Conservation (phyloP, 352 stramenopile species). For the Blastocystis sp. region DNA sequence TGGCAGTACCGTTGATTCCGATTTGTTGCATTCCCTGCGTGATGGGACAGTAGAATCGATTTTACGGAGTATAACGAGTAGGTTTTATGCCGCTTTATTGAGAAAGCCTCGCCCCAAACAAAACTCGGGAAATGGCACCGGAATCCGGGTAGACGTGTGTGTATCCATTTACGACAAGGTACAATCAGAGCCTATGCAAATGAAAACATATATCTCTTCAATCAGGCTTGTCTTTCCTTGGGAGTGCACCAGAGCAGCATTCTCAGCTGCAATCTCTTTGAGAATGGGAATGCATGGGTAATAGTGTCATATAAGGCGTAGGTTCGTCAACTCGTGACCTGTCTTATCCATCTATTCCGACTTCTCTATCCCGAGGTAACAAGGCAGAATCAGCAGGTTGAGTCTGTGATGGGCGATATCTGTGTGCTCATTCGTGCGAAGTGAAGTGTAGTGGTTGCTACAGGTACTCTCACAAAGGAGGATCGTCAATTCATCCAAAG, state of each 20-base stretch:
- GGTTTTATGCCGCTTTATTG: conserved; percentile 47
- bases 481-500: conserved; percentile 11
- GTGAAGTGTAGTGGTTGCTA: conserved; percentile 48
- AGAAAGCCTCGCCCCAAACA: conserved; percentile 2
- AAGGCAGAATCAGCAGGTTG: not conserved
- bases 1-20: not conserved
- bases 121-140: conserved; percentile 49
- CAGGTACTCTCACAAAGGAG: conserved; percentile 27
- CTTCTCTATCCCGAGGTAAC: not conserved
- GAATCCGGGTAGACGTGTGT: not conserved
- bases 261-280: conserved; percentile 50
- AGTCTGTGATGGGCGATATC: conserved; percentile 18
- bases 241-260: conserved; percentile 53
- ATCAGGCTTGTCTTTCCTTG: conserved; percentile 37
- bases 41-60: conserved; percentile 16
- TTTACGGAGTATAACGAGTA: not conserved
- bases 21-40: conserved; percentile 1
- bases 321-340: conserved; percentile 43
- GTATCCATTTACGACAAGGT: conserved; percentile 17
- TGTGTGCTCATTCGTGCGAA: not conserved
- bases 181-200: conserved; percentile 37
- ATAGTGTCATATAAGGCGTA: not conserved
- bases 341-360: conserved; percentile 59
- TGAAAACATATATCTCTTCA: conserved; percentile 60
- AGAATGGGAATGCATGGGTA: conserved; percentile 11